Evolutionary conservation across 208 protist species (phyloP).

Genomic region (Wallacemonas sp.): DNA sequence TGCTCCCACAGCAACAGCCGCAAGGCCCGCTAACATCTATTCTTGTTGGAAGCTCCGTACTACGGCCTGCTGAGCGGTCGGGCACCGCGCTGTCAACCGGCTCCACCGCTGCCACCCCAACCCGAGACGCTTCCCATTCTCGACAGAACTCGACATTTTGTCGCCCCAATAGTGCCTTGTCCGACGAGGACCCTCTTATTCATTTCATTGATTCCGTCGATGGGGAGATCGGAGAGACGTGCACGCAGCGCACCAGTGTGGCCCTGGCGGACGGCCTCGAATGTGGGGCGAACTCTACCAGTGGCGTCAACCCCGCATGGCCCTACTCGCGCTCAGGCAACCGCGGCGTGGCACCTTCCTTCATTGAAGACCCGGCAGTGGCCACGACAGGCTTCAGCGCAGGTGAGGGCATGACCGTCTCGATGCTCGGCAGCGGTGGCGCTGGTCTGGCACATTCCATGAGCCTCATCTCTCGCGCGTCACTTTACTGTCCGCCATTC

Average conservation of each 20-base stretch:
- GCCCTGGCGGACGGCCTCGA: too few relatives aligned
- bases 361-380: too few relatives aligned
- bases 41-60: not conserved
- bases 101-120: not conserved
- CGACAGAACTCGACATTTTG: not conserved
- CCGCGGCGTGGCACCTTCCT: too few relatives aligned
- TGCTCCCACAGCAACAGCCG: not conserved
- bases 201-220: not conserved
- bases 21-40: conserved; percentile 3
- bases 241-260: too few relatives aligned
- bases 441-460: conserved; percentile 6
- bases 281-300: too few relatives aligned
- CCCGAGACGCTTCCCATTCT: not conserved
- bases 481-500: conserved; percentile 2
- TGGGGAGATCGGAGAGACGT: not conserved
- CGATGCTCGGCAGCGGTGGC: not conserved
- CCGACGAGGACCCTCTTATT: conserved; percentile 3
- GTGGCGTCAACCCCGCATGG: too few relatives aligned
- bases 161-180: too few relatives aligned
- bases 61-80: not conserved
- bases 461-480: conserved; percentile 10
- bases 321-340: too few relatives aligned
- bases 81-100: not conserved
- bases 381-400: not conserved
- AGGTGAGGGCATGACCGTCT: not conserved